phyloP scores from a whole-genome alignment of 73 alveolate genomes.

The Tetrahymena elliotti region DNA sequence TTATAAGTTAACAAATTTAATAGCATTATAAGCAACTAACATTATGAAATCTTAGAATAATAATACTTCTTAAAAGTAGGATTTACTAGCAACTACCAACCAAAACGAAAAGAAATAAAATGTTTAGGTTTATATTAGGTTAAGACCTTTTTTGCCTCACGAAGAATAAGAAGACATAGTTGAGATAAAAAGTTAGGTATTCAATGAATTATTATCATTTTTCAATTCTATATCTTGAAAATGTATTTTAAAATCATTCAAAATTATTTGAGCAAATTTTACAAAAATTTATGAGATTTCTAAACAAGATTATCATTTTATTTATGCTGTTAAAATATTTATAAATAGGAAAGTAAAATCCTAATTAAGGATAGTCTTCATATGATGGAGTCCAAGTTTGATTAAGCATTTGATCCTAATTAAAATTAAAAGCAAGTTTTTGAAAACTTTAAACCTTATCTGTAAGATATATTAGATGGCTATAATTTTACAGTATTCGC shows the following conservation, averaged over 20 bases:
- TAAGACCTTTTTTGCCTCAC: slow-evolving; percentile 21
- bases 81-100: not conserved
- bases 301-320: too few species aligned
- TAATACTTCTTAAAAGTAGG: not conserved
- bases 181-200: not conserved
- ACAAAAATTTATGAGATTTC: too few species aligned
- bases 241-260: too few species aligned
- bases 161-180: slow-evolving; percentile 17
- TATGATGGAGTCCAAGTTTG: slow-evolving; percentile 17
- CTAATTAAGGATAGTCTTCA: slow-evolving; percentile 6
- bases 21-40: not conserved
- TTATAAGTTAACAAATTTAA: not conserved
- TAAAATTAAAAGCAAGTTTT: slow-evolving; percentile 31
- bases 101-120: not conserved
- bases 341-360: not conserved
- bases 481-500: slow-evolving; percentile 59
- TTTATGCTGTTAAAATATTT: not conserved
- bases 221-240: too few species aligned
- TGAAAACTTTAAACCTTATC: slow-evolving; percentile 5
- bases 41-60: not conserved
- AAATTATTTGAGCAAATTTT: too few species aligned
- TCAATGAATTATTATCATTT: too few species aligned
- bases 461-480: slow-evolving; percentile 41
- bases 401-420: slow-evolving; percentile 22
- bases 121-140: slow-evolving; percentile 20